Base-by-base conservation (phyloP, 192 early-diverging fungal genomes). In the Gamsiella multidivaricata region DNA sequence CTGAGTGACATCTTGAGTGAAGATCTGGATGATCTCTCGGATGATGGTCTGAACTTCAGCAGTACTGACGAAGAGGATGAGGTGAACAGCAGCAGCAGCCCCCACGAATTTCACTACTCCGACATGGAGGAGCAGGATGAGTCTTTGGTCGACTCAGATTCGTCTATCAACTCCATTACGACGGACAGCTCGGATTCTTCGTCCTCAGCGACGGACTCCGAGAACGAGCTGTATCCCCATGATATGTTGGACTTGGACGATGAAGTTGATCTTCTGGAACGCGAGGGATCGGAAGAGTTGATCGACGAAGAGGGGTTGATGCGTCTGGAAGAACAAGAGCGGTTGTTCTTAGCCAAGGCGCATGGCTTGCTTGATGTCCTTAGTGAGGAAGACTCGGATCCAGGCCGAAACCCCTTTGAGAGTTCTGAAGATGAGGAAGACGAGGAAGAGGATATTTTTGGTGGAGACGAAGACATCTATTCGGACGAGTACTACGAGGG, bases 401-500 rank as follows among this genome's bases (percentile, higher is more conserved):
- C 58, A 9, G 63, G 54, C 1, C 34, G 54, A 1, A 74, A 82
- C 17, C 69, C 69, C 1, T 65, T 73, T 31, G 76, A 79, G 10
- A 74, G 66, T 33, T 75, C 69, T 22, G 65, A 67, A 26, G 80
- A 76, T 50, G 78, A 79, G 8, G 61, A 72, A 3, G 62, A 74
- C 0, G 61, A 65, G 31, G 70, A 70, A 11, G 54, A 75, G 23
- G 43, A 50, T 6, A 65, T 53, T 5, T 61, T 70, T 31, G 49
- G 42, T 15, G 82, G 61, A 1, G 63, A 56, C 5, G 72, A 64
- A 1, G 75, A 80, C 3, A 50, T 69, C 3, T 80, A 85, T 8
- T 79, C 76, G 29, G 81, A 83, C 0, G 82, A 81, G n/a, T 80
- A 70, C 23, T 56, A 54, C n/a, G 82, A 81, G 8, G 78, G 69